phyloP scores from a whole-genome alignment of 768 basidiomycete genomes.

The Pleurotus platypus region DNA sequence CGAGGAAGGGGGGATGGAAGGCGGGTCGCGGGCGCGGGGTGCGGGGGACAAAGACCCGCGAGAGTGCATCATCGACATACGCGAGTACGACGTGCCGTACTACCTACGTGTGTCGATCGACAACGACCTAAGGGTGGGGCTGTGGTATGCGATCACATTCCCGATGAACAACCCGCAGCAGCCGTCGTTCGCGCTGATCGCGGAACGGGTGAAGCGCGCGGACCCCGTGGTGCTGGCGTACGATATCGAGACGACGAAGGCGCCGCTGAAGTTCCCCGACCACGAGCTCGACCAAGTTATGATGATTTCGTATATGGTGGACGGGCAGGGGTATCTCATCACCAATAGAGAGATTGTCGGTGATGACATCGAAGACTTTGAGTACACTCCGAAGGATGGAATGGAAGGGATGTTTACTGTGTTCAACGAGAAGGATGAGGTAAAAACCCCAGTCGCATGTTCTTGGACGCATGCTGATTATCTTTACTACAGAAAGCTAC shows the following conservation, averaged over 20 bases:
- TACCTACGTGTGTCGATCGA: slow-evolving; percentile 99
- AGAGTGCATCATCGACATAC: slow-evolving; percentile 89
- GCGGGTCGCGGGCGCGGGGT: background rate
- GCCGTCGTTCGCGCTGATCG: slow-evolving; percentile 65
- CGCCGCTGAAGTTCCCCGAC: slow-evolving; percentile 99
- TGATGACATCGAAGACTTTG: slow-evolving; percentile 97
- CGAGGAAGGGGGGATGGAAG: slow-evolving; percentile 31
- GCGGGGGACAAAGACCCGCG: slow-evolving; percentile 74
- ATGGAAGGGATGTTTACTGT: slow-evolving; percentile 96
- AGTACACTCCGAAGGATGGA: slow-evolving; percentile 97
- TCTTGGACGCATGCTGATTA: background rate
- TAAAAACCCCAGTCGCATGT: slow-evolving; percentile 22
- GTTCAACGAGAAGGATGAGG: slow-evolving; percentile 94
- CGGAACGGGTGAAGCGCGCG: slow-evolving; percentile 92
- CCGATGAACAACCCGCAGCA: slow-evolving; percentile 55
- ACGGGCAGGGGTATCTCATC: slow-evolving; percentile 96
- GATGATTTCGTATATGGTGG: slow-evolving; percentile 99
- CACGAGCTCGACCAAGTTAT: slow-evolving; percentile 95
- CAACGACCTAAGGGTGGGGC: slow-evolving; percentile 93
- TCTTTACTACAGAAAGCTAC: slow-evolving; percentile 57
- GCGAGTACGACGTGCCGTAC: slow-evolving; percentile 97
- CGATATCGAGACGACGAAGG: slow-evolving; percentile 98
- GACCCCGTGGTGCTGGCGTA: slow-evolving; percentile 99
- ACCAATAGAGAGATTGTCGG: slow-evolving; percentile 96
- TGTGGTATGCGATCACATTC: slow-evolving; percentile 95